These are phyloP conservation scores for Arthrobotrys entomopaga DNA, from an alignment of 2,329 filamentous ascomycete genomes.

Conservation along the genomic window DNA sequence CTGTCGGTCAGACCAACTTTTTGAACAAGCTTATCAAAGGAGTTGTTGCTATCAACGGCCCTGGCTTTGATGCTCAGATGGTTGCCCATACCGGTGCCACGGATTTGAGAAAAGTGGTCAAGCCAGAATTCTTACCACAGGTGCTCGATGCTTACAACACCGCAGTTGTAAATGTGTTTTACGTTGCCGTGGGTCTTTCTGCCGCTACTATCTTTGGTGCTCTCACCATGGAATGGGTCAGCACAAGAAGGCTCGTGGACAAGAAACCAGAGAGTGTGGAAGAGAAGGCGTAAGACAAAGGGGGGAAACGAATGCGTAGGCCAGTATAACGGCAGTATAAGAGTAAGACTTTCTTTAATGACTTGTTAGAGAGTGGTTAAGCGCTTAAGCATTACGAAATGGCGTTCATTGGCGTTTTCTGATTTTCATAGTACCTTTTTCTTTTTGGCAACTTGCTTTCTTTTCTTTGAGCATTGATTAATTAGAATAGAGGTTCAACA, in stretches of 20 bases:
- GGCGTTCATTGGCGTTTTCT: constrained; percentile 18
- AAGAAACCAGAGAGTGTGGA: constrained; percentile 30
- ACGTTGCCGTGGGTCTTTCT: constrained; percentile 69
- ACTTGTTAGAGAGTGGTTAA: background rate
- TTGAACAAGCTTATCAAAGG: constrained; percentile 63
- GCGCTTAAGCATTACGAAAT: constrained; percentile 1
- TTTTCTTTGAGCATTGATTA: too few relatives aligned
- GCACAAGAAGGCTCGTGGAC: constrained; percentile 69
- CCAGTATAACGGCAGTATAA: too few relatives aligned
- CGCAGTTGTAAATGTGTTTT: constrained; percentile 70
- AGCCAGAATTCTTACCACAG: constrained; percentile 64
- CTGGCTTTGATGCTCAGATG: constrained; percentile 60
- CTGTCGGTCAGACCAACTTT: constrained; percentile 69
- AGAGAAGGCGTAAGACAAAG: constrained; percentile 22
- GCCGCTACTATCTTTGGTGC: constrained; percentile 68
- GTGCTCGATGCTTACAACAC: constrained; percentile 74
- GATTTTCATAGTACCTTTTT: constrained; percentile 5
- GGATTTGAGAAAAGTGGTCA: constrained; percentile 68
- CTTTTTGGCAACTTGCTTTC: too few relatives aligned
- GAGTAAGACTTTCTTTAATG: background rate
- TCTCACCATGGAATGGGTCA: constrained; percentile 72
- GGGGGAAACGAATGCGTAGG: background rate
- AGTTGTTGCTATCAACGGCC: constrained; percentile 33
- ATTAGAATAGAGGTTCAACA: constrained; percentile 13
- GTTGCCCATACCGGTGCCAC: constrained; percentile 70